A percentile compares a stretch with the other conserved stretches of the same genome.
These are phyloP conservation scores for Russula ochroleuca DNA, from an alignment of 768 basidiomycete species.

Conservation along the genomic window DNA sequence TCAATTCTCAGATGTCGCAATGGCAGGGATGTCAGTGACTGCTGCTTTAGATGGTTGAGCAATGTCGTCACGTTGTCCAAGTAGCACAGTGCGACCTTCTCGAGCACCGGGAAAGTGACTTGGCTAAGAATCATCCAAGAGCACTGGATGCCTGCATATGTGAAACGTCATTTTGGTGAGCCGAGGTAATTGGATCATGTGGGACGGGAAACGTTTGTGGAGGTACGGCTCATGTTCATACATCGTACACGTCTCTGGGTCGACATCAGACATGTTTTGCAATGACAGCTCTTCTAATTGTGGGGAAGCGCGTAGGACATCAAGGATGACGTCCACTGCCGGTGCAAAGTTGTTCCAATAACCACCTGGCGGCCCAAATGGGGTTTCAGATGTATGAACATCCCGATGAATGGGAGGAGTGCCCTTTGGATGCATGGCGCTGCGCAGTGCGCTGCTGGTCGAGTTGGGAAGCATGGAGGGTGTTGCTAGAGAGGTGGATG, in stretches of 20 bases:
- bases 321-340: conserved; percentile 61
- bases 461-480: no score
- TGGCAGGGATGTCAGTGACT: conserved; percentile 68
- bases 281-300: conserved; percentile 75
- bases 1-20: conserved; percentile 68
- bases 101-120: conserved; percentile 55
- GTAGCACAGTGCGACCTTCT: conserved; percentile 67
- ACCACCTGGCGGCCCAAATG: conserved; percentile 66
- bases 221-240: conserved; percentile 33
- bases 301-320: conserved; percentile 67
- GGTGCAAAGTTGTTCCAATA: no score
- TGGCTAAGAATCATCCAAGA: no score
- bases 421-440: no score
- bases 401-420: no score
- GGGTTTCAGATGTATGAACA: no score
- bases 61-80: conserved; percentile 71
- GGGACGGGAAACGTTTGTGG: conserved; percentile 31
- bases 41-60: conserved; percentile 61
- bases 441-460: no score
- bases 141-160: no score
- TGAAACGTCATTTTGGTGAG: no score
- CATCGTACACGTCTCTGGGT: conserved; percentile 38
- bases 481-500: no score
- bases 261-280: conserved; percentile 71
- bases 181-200: no score